A percentile compares a stretch with the other conserved stretches of the same genome.
phyloP scores from a whole-genome alignment of 139 green algal species.

The Asterochloris erici region DNA sequence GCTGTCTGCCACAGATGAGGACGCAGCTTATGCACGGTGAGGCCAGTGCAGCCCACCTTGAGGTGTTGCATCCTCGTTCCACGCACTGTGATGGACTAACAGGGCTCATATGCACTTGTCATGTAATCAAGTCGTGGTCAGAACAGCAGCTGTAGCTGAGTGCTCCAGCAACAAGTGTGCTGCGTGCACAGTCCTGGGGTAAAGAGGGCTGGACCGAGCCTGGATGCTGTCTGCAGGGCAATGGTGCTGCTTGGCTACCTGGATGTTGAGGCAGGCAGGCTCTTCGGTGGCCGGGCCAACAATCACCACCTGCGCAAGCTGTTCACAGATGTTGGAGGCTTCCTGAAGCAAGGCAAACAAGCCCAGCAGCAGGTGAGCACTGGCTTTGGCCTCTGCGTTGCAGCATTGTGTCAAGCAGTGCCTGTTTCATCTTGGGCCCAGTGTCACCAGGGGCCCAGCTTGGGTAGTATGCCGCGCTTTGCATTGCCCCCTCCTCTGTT shows the following conservation, averaged over 20 bases:
- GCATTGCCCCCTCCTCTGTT: no score
- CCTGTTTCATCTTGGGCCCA: no score
- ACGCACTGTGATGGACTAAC: not conserved
- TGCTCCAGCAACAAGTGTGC: no score
- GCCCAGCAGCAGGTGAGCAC: not conserved
- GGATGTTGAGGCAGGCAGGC: not conserved
- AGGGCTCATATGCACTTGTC: no score
- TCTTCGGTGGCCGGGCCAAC: not conserved
- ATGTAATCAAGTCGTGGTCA: no score
- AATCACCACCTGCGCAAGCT: conserved; percentile 3
- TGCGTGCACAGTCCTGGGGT: no score
- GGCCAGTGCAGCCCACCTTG: not conserved
- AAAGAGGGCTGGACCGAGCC: no score
- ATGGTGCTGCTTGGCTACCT: conserved; percentile 3
- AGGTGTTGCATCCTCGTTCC: not conserved
- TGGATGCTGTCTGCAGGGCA: not conserved
- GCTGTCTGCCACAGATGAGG: not conserved
- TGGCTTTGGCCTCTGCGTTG: not conserved
- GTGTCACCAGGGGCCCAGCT: no score
- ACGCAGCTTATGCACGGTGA: conserved; percentile 2
- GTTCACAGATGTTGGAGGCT: conserved; percentile 22
- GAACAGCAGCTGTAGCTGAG: no score
- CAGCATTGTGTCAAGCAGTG: no score
- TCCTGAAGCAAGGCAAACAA: conserved; percentile 5
- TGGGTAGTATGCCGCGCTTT: no score